Base-by-base conservation (phyloP, 495 filamentous ascomycete genomes). In the Aspergillus haitiensis region DNA sequence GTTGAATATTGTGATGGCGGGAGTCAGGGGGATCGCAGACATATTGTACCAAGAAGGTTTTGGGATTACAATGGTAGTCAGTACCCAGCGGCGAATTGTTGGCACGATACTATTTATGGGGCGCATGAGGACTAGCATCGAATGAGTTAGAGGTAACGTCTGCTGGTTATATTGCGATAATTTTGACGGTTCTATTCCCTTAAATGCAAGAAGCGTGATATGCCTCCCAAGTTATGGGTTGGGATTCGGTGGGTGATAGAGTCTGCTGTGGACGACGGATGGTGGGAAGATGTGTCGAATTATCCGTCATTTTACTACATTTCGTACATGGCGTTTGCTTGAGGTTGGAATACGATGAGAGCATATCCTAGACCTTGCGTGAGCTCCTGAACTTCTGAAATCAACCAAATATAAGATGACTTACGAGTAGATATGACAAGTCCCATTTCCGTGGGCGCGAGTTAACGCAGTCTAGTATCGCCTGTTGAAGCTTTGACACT, bases 391-490 rank as follows among this genome's bases (percentile, higher is more conserved):
- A 40, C 7, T 32, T 1, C 9, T 6, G 36, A 16, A 16, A 2
- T 9, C 7, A 6, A 21, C 12, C 16, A 33, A 10, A 1, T 32
- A 2, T 5, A 44, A 7, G 3, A 47, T 46, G 31, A 70, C 75
- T 64, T 62, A 80, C 77, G 47, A 80, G 57, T 52, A 80, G 65
- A 62, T 71, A 75, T 18, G 65, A 51, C 31, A 80, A 69, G 62
- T 80, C 75, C 77, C 77, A 80, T 52, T 76, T 74, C 18, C 71
- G 66, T 6, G 72, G 48, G 18, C 77, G 67, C 0, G 71, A 66
- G 51, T 73, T 73, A 45, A 80, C 56, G 54, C 74, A 76, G 15
- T 69, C 67, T 10, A 67, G 13, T 3, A 77, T 64, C 4, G 72
- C 64, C 32, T 31, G 55, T 53, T 80, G 73, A 16, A 80, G 58